A percentile compares a stretch with the other conserved stretches of the same genome.
Conservation (phyloP, 352 stramenopile genomes). For the Globisporangium uncinulatum region DNA sequence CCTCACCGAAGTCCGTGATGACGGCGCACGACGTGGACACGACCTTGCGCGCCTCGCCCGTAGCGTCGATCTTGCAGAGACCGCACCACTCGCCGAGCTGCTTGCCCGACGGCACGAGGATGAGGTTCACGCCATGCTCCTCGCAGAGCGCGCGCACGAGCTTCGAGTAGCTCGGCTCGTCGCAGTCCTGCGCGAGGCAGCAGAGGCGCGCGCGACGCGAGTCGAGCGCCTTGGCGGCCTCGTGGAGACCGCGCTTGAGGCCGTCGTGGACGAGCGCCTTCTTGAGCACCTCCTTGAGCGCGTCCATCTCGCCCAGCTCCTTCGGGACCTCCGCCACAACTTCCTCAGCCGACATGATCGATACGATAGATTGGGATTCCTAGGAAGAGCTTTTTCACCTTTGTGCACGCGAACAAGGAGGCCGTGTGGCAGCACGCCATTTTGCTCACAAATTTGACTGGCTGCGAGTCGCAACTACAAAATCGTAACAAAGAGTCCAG, state of each 20-base stretch:
- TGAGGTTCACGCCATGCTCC: slow-evolving; percentile 92
- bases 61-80: slow-evolving; percentile 98
- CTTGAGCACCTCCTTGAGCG: slow-evolving; percentile 98
- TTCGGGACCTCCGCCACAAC: slow-evolving; percentile 90
- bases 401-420: neutral
- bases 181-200: slow-evolving; percentile 99
- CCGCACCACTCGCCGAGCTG: slow-evolving; percentile 99
- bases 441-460: slow-evolving; percentile 35
- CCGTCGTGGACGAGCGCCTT: slow-evolving; percentile 99
- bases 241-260: slow-evolving; percentile 98
- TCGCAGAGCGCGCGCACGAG: slow-evolving; percentile 96
- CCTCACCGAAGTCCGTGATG: slow-evolving; percentile 99
- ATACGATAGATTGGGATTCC: slow-evolving; percentile 36
- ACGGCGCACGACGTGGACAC: slow-evolving; percentile 97
- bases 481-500: neutral
- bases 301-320: slow-evolving; percentile 96
- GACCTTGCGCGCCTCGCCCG: slow-evolving; percentile 98
- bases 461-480: slow-evolving; percentile 10
- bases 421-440: neutral
- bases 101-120: slow-evolving; percentile 92
- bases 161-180: slow-evolving; percentile 99
- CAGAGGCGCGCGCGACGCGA: slow-evolving; percentile 96
- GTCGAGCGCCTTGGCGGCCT: slow-evolving; percentile 99
- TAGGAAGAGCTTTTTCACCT: slow-evolving; percentile 44
- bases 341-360: slow-evolving; percentile 90